Evolutionary conservation across 116 monocot genomes (phyloP).

Genomic region (Dioscorea cayenensis): DNA sequence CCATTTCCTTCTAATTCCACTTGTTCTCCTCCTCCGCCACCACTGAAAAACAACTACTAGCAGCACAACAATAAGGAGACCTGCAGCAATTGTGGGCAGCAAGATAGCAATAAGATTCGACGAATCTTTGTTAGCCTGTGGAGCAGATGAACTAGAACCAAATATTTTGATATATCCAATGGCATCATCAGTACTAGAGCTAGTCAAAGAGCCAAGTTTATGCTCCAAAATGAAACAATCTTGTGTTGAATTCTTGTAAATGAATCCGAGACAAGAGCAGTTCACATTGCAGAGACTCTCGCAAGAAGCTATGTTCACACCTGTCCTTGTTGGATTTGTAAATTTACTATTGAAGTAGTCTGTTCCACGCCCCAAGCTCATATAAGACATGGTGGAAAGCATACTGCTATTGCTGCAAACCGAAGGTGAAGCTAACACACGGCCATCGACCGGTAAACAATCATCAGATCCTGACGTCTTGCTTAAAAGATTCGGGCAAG

Average conservation of each 20-base stretch:
- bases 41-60: conserved; percentile 11
- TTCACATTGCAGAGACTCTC: conserved; percentile 40
- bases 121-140: not conserved
- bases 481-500: conserved; percentile 43
- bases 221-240: conserved; percentile 49
- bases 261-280: conserved; percentile 67
- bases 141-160: conserved; percentile 6
- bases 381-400: conserved; percentile 9
- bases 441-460: conserved; percentile 40
- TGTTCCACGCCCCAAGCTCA: conserved; percentile 18
- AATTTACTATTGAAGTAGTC: conserved; percentile 52
- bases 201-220: conserved; percentile 47
- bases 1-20: too few relatives aligned
- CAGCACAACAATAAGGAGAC: conserved; percentile 34
- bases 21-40: conserved; percentile 10
- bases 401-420: not conserved
- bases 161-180: conserved; percentile 47
- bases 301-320: conserved; percentile 25
- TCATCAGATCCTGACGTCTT: conserved; percentile 1
- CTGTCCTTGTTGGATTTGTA: conserved; percentile 16
- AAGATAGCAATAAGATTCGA: conserved; percentile 34
- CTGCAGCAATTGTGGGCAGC: conserved; percentile 40
- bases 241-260: conserved; percentile 42
- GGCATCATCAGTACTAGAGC: not conserved
- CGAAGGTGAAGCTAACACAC: conserved; percentile 8